These are phyloP conservation scores for Primulina eburnea DNA, from an alignment of 257 asterid species.

Conservation along the genomic window DNA sequence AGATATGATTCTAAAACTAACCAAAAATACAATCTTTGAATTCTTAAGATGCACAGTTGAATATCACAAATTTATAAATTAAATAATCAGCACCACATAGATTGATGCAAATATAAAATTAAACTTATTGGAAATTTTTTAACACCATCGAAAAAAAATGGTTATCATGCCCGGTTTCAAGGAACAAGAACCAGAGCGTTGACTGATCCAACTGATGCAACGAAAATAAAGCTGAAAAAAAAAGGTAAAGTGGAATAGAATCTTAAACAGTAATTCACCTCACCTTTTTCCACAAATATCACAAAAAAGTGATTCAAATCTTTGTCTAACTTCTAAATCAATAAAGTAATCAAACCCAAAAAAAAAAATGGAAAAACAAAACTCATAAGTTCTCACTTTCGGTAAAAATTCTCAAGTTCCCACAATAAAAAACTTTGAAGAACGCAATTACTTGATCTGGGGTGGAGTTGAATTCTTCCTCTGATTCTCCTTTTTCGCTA, in stretches of 20 bases:
- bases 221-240: slow-evolving; percentile 19
- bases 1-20: not conserved
- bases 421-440: slow-evolving; percentile 8
- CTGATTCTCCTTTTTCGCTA: slow-evolving; percentile 21
- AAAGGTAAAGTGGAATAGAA: slow-evolving; percentile 29
- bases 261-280: slow-evolving; percentile 21
- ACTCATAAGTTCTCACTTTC: slow-evolving; percentile 7
- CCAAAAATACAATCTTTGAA: slow-evolving; percentile 7
- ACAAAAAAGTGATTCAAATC: slow-evolving; percentile 10
- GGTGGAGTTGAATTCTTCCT: slow-evolving; percentile 23
- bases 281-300: slow-evolving; percentile 15
- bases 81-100: slow-evolving; percentile 15
- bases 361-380: slow-evolving; percentile 19
- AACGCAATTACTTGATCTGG: slow-evolving; percentile 50
- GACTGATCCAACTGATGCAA: slow-evolving; percentile 17
- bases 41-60: slow-evolving; percentile 17
- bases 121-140: not conserved
- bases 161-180: slow-evolving; percentile 30
- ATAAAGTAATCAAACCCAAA: slow-evolving; percentile 29
- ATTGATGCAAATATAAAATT: slow-evolving; percentile 1
- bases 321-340: slow-evolving; percentile 30
- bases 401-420: slow-evolving; percentile 11
- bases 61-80: slow-evolving; percentile 9
- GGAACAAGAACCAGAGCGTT: slow-evolving; percentile 37
- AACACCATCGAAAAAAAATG: slow-evolving; percentile 2